Percentiles rank a stretch among this genome's conserved stretches.
These are phyloP conservation scores for Ceratocystis lukuohia DNA, from an alignment of 2,329 filamentous ascomycete genomes.

Conservation along the genomic window DNA sequence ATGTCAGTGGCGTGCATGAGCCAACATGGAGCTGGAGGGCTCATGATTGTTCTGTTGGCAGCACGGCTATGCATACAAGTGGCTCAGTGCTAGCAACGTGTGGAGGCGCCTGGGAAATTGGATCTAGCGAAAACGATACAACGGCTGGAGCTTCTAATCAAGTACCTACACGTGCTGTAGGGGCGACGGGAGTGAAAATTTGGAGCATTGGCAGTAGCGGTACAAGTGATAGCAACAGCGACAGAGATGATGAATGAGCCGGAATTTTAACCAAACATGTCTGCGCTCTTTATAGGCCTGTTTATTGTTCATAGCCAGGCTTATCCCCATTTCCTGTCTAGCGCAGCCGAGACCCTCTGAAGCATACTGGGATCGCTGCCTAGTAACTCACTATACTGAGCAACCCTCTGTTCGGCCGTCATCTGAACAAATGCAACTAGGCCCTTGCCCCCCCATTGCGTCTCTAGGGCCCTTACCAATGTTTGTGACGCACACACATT, in stretches of 20 bases:
- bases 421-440: slow-evolving; percentile 27
- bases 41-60: slow-evolving; percentile 36
- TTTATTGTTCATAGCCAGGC: not conserved
- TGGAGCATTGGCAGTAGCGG: slow-evolving; percentile 14
- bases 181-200: slow-evolving; percentile 13
- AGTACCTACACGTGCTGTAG: slow-evolving; percentile 3
- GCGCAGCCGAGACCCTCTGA: not conserved
- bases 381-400: slow-evolving; percentile 24
- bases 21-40: slow-evolving; percentile 39
- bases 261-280: not conserved
- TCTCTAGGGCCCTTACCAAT: slow-evolving; percentile 24
- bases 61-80: slow-evolving; percentile 38
- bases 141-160: not conserved
- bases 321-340: not conserved
- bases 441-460: slow-evolving; percentile 24
- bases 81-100: slow-evolving; percentile 45
- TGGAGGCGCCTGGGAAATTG: slow-evolving; percentile 39
- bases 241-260: not conserved
- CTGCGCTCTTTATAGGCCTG: not conserved
- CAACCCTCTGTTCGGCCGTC: slow-evolving; percentile 23
- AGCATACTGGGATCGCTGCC: slow-evolving; percentile 20
- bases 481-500: slow-evolving; percentile 29
- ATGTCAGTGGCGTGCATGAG: slow-evolving; percentile 31
- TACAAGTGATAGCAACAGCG: not conserved
- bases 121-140: not conserved